Evolutionary conservation across 73 alveolate species (phyloP).

Genomic region (Paramecium caudatum): DNA sequence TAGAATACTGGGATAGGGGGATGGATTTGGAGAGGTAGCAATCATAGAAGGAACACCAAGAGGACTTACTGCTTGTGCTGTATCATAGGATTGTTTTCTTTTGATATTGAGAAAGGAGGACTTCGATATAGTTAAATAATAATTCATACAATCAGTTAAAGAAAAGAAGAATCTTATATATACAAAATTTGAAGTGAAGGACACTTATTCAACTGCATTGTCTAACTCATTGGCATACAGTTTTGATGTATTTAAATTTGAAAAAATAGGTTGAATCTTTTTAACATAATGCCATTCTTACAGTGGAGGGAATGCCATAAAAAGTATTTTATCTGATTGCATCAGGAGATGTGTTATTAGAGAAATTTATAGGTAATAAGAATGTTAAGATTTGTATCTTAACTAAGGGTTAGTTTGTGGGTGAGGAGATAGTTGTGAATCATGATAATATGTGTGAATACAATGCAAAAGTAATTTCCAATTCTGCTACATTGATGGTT

Average conservation of each 20-base stretch:
- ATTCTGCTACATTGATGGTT: slow-evolving; percentile 35
- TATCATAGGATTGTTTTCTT: background rate
- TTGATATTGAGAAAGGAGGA: slow-evolving; percentile 8
- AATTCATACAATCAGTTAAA: slow-evolving; percentile 1
- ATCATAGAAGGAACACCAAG: slow-evolving; percentile 40
- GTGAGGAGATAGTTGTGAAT: slow-evolving; percentile 62
- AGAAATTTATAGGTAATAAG: background rate
- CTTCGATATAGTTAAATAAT: slow-evolving; percentile 1
- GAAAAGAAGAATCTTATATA: slow-evolving; percentile 30
- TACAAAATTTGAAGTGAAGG: slow-evolving; percentile 25
- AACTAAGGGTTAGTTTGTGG: slow-evolving; percentile 51
- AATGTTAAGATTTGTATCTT: slow-evolving; percentile 36
- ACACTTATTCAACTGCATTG: slow-evolving; percentile 52
- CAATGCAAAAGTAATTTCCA: slow-evolving; percentile 1
- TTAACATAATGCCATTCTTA: background rate
- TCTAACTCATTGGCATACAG: slow-evolving; percentile 26
- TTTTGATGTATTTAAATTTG: background rate
- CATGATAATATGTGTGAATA: slow-evolving; percentile 9
- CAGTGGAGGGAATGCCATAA: slow-evolving; percentile 19
- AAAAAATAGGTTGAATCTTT: slow-evolving; percentile 35
- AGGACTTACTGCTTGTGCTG: slow-evolving; percentile 64
- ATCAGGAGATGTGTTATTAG: slow-evolving; percentile 42
- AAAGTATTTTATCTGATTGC: slow-evolving; percentile 44
- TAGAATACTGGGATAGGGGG: slow-evolving; percentile 47
- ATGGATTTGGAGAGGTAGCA: slow-evolving; percentile 66